Conservation (phyloP, 805 yeast species). For the Spencermartinsiella europaea region DNA sequence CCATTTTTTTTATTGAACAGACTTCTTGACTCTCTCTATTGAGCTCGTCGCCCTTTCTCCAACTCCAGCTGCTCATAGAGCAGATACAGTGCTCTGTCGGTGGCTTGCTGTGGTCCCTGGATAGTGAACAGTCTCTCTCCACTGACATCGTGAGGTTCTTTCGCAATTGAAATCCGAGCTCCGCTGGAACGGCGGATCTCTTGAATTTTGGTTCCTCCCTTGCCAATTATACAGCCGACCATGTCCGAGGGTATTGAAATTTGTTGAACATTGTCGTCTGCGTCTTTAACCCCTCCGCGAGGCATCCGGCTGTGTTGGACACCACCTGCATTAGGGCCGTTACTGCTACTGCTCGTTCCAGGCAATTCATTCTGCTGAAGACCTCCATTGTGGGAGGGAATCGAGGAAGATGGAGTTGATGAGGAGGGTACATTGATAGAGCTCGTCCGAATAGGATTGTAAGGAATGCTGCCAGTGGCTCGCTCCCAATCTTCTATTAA, state of each 20-base stretch:
- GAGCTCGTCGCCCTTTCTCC: constrained; percentile 20
- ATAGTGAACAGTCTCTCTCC: constrained; percentile 68
- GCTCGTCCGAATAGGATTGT: constrained; percentile 29
- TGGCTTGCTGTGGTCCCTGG: constrained; percentile 51
- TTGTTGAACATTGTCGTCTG: constrained; percentile 40
- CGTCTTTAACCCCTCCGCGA: constrained; percentile 2
- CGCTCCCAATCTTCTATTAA: constrained; percentile 69
- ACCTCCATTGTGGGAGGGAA: constrained; percentile 1
- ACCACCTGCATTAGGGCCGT: neutral
- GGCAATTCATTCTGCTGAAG: neutral
- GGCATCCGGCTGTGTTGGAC: no score
- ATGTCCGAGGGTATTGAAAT: constrained; percentile 62
- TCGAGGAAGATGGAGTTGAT: neutral
- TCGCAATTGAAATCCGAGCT: constrained; percentile 71
- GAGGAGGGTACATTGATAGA: neutral
- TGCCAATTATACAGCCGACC: constrained; percentile 88
- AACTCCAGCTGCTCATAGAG: constrained; percentile 42
- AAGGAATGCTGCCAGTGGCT: constrained; percentile 59
- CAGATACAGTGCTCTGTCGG: constrained; percentile 52
- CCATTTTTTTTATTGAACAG: no score
- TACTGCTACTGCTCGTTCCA: neutral
- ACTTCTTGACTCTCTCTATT: no score
- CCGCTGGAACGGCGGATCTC: constrained; percentile 76
- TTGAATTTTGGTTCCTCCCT: constrained; percentile 78
- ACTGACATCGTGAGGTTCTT: constrained; percentile 54